Conservation (phyloP, 352 stramenopile species). For the Phytophthora fragariaefolia region DNA sequence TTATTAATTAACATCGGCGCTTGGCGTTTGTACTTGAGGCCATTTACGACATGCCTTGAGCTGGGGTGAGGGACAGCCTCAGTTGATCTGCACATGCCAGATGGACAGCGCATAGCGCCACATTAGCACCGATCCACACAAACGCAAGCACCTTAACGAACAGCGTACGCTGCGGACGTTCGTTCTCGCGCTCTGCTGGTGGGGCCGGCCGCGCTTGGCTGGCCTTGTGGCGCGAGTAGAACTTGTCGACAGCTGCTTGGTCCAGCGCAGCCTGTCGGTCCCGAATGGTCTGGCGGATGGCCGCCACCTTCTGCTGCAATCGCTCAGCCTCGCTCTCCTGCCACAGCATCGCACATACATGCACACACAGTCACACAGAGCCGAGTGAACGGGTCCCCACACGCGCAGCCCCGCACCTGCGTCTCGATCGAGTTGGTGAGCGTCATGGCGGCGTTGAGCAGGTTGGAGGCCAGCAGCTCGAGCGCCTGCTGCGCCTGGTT, state of each 20-base stretch:
- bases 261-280: slow-evolving; percentile 26
- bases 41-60: slow-evolving; percentile 17
- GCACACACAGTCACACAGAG: too few species aligned
- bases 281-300: slow-evolving; percentile 19
- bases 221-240: slow-evolving; percentile 19
- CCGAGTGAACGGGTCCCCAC: too few species aligned
- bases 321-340: slow-evolving; percentile 27
- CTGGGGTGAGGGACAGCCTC: slow-evolving; percentile 11
- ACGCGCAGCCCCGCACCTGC: slow-evolving; percentile 28
- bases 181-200: background rate
- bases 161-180: slow-evolving; percentile 12
- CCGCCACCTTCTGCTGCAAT: slow-evolving; percentile 20
- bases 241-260: slow-evolving; percentile 14
- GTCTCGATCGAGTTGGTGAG: slow-evolving; percentile 48
- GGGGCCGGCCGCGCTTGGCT: background rate
- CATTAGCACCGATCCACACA: slow-evolving; percentile 3
- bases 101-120: background rate
- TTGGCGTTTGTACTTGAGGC: too few species aligned
- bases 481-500: slow-evolving; percentile 58
- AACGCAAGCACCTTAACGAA: background rate
- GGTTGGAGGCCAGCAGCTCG: slow-evolving; percentile 64
- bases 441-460: slow-evolving; percentile 54
- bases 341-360: too few species aligned
- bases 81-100: slow-evolving; percentile 10
- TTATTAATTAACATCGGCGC: too few species aligned